Conservation (phyloP, 169 alveolate genomes). For the Plasmodium malariae region DNA sequence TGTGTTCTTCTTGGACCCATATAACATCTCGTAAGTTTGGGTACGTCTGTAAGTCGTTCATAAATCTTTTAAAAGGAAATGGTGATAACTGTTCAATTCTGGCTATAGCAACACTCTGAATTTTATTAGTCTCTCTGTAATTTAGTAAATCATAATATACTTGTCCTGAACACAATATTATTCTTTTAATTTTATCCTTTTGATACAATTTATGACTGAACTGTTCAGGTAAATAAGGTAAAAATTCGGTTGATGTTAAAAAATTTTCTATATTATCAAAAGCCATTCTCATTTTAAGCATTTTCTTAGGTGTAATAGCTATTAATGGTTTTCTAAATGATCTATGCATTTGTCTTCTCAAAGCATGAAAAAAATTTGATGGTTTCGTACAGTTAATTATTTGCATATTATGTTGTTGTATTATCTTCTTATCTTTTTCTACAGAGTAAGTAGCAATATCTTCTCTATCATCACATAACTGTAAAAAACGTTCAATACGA, state of each 20-base stretch:
- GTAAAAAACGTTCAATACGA: slow-evolving; percentile 90
- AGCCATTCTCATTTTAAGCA: slow-evolving; percentile 84
- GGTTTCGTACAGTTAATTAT: slow-evolving; percentile 92
- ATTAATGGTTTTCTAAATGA: slow-evolving; percentile 86
- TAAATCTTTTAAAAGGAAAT: slow-evolving; percentile 88
- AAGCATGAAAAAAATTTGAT: slow-evolving; percentile 94
- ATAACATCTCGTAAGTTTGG: slow-evolving; percentile 84
- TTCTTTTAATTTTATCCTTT: slow-evolving; percentile 67
- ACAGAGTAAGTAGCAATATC: slow-evolving; percentile 79
- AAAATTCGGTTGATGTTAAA: slow-evolving; percentile 78
- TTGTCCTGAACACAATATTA: slow-evolving; percentile 94
- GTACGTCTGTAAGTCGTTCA: slow-evolving; percentile 80
- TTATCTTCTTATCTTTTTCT: slow-evolving; percentile 78
- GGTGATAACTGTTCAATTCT: slow-evolving; percentile 94
- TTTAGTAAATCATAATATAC: slow-evolving; percentile 90
- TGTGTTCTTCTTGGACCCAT: slow-evolving; percentile 95
- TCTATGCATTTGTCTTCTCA: slow-evolving; percentile 94
- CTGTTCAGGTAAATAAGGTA: slow-evolving; percentile 83
- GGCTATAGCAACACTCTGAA: slow-evolving; percentile 84
- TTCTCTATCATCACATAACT: slow-evolving; percentile 86
- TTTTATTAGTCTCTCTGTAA: slow-evolving; percentile 81
- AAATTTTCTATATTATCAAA: slow-evolving; percentile 81
- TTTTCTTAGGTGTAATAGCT: slow-evolving; percentile 82
- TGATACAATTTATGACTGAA: slow-evolving; percentile 63
- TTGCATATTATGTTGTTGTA: slow-evolving; percentile 85